Conservation (phyloP, 371 early-diverging fungal species). For the Mucor circinelloides region DNA sequence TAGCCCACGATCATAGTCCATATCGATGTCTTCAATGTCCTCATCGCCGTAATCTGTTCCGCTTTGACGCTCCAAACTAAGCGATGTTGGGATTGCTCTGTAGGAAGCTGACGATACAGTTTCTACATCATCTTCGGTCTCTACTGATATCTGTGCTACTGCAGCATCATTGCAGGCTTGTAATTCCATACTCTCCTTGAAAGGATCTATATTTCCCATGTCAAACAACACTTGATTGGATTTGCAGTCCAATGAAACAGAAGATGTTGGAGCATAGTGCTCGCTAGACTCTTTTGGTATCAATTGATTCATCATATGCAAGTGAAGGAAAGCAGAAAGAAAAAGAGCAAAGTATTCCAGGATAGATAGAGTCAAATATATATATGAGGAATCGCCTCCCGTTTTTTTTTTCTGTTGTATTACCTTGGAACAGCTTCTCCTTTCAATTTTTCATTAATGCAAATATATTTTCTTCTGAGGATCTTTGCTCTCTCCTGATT, state of each 20-base stretch:
- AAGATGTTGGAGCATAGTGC: not conserved
- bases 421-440: not conserved
- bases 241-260: not conserved
- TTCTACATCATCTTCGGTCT: not conserved
- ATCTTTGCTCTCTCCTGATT: not conserved
- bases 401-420: not conserved
- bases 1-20: not conserved
- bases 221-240: not conserved
- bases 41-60: not conserved
- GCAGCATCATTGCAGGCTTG: not conserved
- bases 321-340: not conserved
- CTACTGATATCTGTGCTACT: not conserved
- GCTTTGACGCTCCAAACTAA: not conserved
- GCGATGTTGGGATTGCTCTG: not conserved
- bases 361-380: not conserved
- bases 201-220: not conserved
- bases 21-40: slow-evolving; percentile 1
- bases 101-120: slow-evolving; percentile 2
- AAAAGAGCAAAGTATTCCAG: not conserved
- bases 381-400: not conserved
- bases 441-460: not conserved
- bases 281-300: not conserved
- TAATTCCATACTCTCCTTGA: not conserved
- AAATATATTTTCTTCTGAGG: not conserved
- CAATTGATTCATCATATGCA: not conserved